Conservation (phyloP, 176 grass and related monocot genomes). For the Elaeis guineensis region DNA sequence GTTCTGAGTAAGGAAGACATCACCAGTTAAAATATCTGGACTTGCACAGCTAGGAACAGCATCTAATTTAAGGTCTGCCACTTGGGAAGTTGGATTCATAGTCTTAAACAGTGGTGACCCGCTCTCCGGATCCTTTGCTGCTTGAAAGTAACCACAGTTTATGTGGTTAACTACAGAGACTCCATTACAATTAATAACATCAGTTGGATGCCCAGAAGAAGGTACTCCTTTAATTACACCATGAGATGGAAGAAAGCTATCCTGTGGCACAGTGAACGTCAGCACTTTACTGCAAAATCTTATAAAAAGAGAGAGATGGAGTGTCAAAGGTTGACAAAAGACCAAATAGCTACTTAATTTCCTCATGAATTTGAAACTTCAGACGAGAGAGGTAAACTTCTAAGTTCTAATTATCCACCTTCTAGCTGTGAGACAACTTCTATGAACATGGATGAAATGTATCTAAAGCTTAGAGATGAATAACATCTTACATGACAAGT, state of each 20-base stretch:
- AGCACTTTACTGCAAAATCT: no score
- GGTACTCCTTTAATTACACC: slow-evolving; percentile 10
- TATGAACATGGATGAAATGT: neutral
- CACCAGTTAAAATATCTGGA: slow-evolving; percentile 18
- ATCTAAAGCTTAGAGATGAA: neutral
- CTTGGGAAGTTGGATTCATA: slow-evolving; percentile 33
- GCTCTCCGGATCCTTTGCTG: slow-evolving; percentile 25
- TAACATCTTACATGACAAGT: no score
- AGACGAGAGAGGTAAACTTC: no score
- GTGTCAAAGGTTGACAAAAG: no score
- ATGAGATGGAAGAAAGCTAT: slow-evolving; percentile 25
- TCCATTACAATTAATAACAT: slow-evolving; percentile 21
- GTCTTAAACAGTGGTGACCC: slow-evolving; percentile 19
- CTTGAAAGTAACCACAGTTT: slow-evolving; percentile 18
- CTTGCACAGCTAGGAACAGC: slow-evolving; percentile 15
- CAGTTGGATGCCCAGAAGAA: neutral
- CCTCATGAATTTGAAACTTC: no score
- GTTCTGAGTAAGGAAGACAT: slow-evolving; percentile 37
- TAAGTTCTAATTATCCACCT: no score
- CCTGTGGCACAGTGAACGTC: slow-evolving; percentile 1
- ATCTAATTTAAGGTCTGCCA: slow-evolving; percentile 20
- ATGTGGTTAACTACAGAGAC: slow-evolving; percentile 25
- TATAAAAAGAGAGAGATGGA: no score
- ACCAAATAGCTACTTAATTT: no score
- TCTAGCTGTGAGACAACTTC: no score